Evolutionary conservation across 176 grass and related monocot genomes (phyloP).

Genomic region (Phoenix roebelenii): DNA sequence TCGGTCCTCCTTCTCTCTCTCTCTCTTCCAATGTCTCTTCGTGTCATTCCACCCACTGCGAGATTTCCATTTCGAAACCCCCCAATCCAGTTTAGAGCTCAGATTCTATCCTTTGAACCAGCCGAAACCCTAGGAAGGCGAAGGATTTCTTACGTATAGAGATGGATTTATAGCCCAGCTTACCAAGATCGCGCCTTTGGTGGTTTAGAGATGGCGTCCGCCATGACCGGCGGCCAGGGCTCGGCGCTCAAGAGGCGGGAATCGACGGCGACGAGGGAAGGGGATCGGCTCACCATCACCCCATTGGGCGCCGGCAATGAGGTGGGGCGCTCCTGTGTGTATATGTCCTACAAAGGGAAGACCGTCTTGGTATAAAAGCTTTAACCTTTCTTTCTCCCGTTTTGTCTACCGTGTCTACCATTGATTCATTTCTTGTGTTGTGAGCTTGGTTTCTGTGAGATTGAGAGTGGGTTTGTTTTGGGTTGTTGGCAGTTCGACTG

Average conservation of each 20-base stretch:
- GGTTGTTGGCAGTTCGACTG: slow-evolving; percentile 54
- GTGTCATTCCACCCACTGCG: too few species aligned
- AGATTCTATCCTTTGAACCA: too few species aligned
- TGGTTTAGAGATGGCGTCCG: slow-evolving; percentile 22
- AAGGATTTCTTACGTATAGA: too few species aligned
- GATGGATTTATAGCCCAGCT: too few species aligned
- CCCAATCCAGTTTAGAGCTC: too few species aligned
- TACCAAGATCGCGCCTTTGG: too few species aligned
- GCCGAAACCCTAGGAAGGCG: too few species aligned
- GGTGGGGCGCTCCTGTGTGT: slow-evolving; percentile 92
- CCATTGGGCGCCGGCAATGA: slow-evolving; percentile 89
- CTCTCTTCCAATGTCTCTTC: too few species aligned
- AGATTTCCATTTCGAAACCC: too few species aligned
- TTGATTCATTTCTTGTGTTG: too few species aligned
- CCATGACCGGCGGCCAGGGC: slow-evolving; percentile 2
- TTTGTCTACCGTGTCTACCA: neutral
- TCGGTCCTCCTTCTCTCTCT: too few species aligned
- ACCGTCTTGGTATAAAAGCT: slow-evolving; percentile 48
- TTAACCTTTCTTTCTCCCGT: neutral
- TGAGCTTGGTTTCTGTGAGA: too few species aligned
- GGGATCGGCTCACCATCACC: slow-evolving; percentile 57
- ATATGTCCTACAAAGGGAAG: slow-evolving; percentile 94
- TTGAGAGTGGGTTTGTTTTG: neutral
- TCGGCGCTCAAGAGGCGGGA: slow-evolving; percentile 8
- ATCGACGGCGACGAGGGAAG: slow-evolving; percentile 31